Evolutionary conservation across 345 rosid genomes (phyloP), one percentile per base, ranked within the genome.

Genomic region (Conringia planisiliqua): DNA sequence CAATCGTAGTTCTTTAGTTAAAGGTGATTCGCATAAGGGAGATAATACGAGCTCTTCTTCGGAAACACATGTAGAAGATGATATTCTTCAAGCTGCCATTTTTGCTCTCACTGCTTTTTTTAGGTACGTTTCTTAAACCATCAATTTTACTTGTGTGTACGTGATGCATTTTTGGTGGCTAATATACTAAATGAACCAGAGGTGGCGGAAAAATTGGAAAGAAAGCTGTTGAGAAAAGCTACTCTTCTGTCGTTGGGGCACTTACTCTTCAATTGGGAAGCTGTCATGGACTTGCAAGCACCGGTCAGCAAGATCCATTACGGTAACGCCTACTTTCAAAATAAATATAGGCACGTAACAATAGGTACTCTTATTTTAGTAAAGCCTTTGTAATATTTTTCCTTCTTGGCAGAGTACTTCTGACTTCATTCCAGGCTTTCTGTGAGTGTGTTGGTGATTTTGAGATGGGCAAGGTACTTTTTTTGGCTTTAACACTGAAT

Each of bases 361-460:
- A 54, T 58, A 58, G 64, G 3, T 54, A 55, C 46, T 54, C 30
- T 43, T 44, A 39, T 44, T 40, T 69, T 22, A 65, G 40, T 48
- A 42, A 57, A 39, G 14, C 29, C 67, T 58, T 77, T 50, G 47
- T 26, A 64, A 64, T 10, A 24, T 47, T 55, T 50, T 52, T 73
- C 51, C 71, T 48, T 66, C 39, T 73, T 75, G 85, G 76, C 94
- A 94, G 98, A 73, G 94, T 86, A 52, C 94, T 94, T 73, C 83
- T 90, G 72, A 82, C 87, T 62, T 89, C 98, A 78, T 91, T 91
- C 83, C 97, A 87, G 78, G 91, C 96, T 62, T 94, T 94, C 74
- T 94, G 98, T 83, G 98, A 94, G 79, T 94, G 97, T 79, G 92
- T 94, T 79, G 98, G 98, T 59, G 98, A 94, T 79, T 87, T 94